These are phyloP conservation scores for Powellomyces hirtus DNA, from an alignment of 192 early-diverging fungal genomes.

Conservation along the genomic window DNA sequence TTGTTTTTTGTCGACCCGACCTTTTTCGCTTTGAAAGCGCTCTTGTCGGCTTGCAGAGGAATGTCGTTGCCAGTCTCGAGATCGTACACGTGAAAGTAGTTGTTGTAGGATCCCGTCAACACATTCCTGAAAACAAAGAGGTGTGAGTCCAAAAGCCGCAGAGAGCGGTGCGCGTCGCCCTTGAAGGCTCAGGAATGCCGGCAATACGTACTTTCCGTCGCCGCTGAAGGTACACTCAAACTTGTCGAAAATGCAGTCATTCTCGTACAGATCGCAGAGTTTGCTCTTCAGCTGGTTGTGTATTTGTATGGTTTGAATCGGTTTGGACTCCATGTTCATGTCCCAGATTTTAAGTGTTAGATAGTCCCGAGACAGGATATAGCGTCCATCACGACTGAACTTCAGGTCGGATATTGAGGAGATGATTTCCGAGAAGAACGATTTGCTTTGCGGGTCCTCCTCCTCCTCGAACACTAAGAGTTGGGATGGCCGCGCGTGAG, in stretches of 20 bases:
- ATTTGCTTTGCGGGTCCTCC: constrained; percentile 91
- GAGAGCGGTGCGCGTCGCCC: too few relatives aligned
- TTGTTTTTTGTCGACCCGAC: constrained; percentile 81
- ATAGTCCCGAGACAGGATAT: constrained; percentile 96
- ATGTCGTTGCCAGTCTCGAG: constrained; percentile 72
- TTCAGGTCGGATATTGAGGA: constrained; percentile 96
- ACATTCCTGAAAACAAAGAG: constrained; percentile 52
- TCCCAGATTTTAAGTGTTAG: constrained; percentile 98
- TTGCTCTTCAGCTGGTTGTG: constrained; percentile 95
- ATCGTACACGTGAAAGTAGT: constrained; percentile 97
- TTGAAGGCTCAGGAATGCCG: too few relatives aligned
- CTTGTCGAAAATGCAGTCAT: constrained; percentile 99
- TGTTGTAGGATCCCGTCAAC: constrained; percentile 98
- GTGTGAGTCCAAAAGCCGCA: neutral
- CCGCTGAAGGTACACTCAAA: constrained; percentile 98
- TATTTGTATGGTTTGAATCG: constrained; percentile 92
- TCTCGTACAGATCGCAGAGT: constrained; percentile 98
- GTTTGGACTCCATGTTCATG: constrained; percentile 93
- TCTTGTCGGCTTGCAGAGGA: constrained; percentile 96
- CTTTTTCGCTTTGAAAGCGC: constrained; percentile 93
- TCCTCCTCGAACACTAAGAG: constrained; percentile 87
- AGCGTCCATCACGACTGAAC: constrained; percentile 93
- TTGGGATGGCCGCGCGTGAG: neutral
- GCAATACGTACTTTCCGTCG: constrained; percentile 83
- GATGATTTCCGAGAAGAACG: constrained; percentile 99